phyloP scores from a whole-genome alignment of 176 grass and related monocot genomes.

The Ensete ventricosum region DNA sequence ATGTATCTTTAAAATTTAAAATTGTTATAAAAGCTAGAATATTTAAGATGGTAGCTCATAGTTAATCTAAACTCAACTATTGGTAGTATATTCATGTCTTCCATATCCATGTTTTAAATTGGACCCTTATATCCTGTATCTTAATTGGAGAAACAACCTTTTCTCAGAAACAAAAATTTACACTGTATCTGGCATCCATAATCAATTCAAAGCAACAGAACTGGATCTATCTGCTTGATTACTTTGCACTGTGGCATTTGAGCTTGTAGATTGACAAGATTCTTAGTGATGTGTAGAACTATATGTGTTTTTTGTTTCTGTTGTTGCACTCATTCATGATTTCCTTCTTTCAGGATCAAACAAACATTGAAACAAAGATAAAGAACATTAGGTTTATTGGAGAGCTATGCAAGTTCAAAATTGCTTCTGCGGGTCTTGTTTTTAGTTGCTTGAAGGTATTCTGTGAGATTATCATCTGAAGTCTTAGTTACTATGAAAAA shows the following conservation, averaged over 20 bases:
- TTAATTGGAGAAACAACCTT: too few species aligned
- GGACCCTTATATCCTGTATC: too few species aligned
- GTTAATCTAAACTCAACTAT: too few species aligned
- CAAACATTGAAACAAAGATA: conserved; percentile 98
- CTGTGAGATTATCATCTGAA: neutral
- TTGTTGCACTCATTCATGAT: conserved; percentile 33
- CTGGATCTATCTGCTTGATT: too few species aligned
- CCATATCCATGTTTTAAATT: too few species aligned
- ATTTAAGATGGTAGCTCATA: too few species aligned
- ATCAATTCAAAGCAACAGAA: too few species aligned
- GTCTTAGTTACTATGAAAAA: neutral
- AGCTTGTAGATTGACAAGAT: neutral
- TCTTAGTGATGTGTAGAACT: neutral
- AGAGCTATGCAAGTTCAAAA: conserved; percentile 98
- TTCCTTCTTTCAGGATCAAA: conserved; percentile 80
- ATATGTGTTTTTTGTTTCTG: conserved; percentile 24
- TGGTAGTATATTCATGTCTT: too few species aligned
- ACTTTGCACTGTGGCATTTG: neutral
- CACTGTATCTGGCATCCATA: too few species aligned
- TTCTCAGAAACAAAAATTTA: too few species aligned
- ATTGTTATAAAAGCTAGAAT: too few species aligned
- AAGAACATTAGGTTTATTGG: conserved; percentile 99
- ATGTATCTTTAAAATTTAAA: too few species aligned
- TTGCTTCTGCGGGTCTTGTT: conserved; percentile 69
- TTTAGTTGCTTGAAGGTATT: conserved; percentile 98